Base-by-base conservation (phyloP, 2,329 filamentous ascomycete genomes). In the Decorospora gaudefroyi region DNA sequence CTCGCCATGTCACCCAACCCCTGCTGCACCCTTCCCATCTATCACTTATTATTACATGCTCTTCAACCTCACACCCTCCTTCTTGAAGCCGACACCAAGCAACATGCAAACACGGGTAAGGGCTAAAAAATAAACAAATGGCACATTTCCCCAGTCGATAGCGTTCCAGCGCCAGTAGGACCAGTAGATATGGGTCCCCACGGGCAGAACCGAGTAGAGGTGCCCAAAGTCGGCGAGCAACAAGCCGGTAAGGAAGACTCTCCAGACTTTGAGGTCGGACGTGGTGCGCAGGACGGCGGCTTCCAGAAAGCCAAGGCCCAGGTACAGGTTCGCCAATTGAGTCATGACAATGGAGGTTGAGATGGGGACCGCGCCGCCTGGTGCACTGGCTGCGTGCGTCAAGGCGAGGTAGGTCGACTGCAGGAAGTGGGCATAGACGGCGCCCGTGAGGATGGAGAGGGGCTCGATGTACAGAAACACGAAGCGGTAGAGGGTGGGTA, bases 381-480 rank as follows among this genome's bases (percentile, higher is more conserved):
- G 70, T 2, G 78, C 74, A 6, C 81, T 78, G 3, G 74, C 58
- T 18, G 78, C 73, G 62, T 87, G 74, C 2, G 86, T 88, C 37
- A 89, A 74, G 4, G 71, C 49, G 21, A 91, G 80, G 70, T 90
- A 91, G 15, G 68, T 69, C 16, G 66, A 51, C 39, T 78, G 79
- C 40, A 70, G 65, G 60, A 76, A 76, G 57, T 74, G 72, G 36
- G 80, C 79, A 60, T 74, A 77, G 62, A 77, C 74, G 46, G 79
- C 78, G 18, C 81, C 80, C 2, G 74, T 62, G 6, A 81, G 62
- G 32, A 79, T 78, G 38, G 76, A 76, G 46, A 79, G 42, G 13
- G 81, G 81, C 69, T 92, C 88, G 60, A 91, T 74, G 63, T 84
- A 77, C 51, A 90, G 81, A 73, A 91, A 91, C 75, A 91, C 89